Conservation (phyloP, 352 stramenopile genomes). For the Phytophthora sp. region DNA sequence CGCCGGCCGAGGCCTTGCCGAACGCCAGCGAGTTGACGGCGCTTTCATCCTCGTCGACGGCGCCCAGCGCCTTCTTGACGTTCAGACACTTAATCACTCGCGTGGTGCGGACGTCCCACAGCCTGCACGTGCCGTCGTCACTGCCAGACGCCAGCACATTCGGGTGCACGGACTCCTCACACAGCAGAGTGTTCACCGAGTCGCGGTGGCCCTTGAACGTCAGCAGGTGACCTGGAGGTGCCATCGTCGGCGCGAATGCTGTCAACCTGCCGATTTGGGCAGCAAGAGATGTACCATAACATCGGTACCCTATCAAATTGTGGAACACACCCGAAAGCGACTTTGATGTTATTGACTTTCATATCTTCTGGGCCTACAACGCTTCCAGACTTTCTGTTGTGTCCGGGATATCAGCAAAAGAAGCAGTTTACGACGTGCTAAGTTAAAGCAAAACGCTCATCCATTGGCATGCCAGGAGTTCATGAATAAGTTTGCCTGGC, state of each 20-base stretch:
- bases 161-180: constrained; percentile 54
- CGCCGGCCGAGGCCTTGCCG: constrained; percentile 25
- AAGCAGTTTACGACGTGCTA: too few relatives aligned
- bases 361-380: too few relatives aligned
- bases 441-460: too few relatives aligned
- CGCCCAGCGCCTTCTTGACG: constrained; percentile 56
- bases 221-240: constrained; percentile 32
- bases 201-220: constrained; percentile 65
- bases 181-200: constrained; percentile 64
- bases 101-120: constrained; percentile 74
- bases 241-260: neutral
- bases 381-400: too few relatives aligned
- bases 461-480: too few relatives aligned
- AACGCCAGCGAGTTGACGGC: constrained; percentile 78
- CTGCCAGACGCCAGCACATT: constrained; percentile 70
- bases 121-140: constrained; percentile 67
- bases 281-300: neutral
- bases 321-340: too few relatives aligned
- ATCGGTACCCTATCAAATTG: too few relatives aligned
- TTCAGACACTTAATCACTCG: constrained; percentile 70
- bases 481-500: too few relatives aligned
- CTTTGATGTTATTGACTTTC: too few relatives aligned
- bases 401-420: too few relatives aligned
- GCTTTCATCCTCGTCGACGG: constrained; percentile 35
- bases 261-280: neutral